A percentile compares a stretch with the other conserved stretches of the same genome.
Conservation (phyloP, 2,329 filamentous ascomycete genomes). For the Neonectria ditissima region DNA sequence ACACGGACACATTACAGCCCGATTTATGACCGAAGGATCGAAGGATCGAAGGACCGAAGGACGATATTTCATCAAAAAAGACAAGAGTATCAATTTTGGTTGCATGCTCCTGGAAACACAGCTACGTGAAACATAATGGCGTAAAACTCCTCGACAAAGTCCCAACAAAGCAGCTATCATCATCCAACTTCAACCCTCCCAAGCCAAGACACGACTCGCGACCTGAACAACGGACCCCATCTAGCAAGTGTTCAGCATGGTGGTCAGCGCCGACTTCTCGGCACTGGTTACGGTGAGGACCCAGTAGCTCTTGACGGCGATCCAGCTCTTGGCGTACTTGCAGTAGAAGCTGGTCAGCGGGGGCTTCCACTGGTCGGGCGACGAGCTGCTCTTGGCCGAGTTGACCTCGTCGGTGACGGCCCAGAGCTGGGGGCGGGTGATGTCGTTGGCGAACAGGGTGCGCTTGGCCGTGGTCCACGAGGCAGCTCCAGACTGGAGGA, state of each 20-base stretch:
- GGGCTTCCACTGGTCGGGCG: slow-evolving; percentile 83
- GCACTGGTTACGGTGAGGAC: slow-evolving; percentile 74
- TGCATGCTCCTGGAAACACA: background rate
- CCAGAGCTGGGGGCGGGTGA: slow-evolving; percentile 80
- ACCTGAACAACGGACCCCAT: background rate
- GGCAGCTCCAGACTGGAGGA: slow-evolving; percentile 72
- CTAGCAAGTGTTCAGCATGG: slow-evolving; percentile 51
- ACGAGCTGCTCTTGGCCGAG: slow-evolving; percentile 76
- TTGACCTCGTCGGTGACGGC: slow-evolving; percentile 85
- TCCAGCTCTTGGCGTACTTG: slow-evolving; percentile 81
- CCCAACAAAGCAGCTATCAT: background rate
- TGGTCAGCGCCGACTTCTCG: slow-evolving; percentile 76
- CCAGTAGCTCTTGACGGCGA: slow-evolving; percentile 82
- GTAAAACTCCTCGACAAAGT: background rate
- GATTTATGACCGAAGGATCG: background rate
- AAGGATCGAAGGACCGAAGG: too few species aligned
- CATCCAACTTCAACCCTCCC: background rate
- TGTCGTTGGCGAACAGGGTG: slow-evolving; percentile 80
- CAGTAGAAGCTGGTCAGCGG: slow-evolving; percentile 77
- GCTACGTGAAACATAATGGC: background rate
- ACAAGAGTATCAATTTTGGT: background rate
- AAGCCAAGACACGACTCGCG: background rate
- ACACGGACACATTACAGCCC: too few species aligned
- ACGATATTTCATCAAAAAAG: too few species aligned
- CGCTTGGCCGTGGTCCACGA: slow-evolving; percentile 77